A percentile compares a stretch with the other conserved stretches of the same genome.
These are phyloP conservation scores for Misopates orontium DNA, from an alignment of 257 asterid species.

Conservation along the genomic window DNA sequence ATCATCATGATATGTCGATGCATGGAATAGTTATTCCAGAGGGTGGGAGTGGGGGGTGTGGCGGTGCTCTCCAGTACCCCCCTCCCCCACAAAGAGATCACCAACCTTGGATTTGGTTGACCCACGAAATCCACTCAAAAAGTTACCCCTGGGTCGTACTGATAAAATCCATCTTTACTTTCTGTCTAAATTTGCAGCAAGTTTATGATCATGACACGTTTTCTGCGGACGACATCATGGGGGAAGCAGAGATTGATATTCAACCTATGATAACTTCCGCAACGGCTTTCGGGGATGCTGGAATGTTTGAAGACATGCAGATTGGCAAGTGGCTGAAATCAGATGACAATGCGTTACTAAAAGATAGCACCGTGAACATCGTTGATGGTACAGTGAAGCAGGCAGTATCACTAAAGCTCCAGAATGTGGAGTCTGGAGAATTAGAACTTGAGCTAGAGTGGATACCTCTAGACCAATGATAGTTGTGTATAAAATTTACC, in stretches of 20 bases:
- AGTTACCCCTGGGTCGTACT: no score
- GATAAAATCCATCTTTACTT: not conserved
- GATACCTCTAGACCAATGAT: slow-evolving; percentile 67
- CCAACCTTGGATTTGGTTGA: no score
- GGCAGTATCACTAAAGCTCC: slow-evolving; percentile 67
- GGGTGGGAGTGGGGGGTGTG: no score
- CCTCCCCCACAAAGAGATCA: no score
- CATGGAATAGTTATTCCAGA: no score
- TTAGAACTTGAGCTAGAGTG: slow-evolving; percentile 83
- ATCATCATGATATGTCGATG: no score
- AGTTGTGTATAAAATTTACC: not conserved
- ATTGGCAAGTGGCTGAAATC: slow-evolving; percentile 95
- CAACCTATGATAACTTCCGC: slow-evolving; percentile 97
- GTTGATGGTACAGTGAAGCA: slow-evolving; percentile 90
- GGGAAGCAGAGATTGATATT: slow-evolving; percentile 92
- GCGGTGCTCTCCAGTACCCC: no score
- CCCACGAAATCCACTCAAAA: no score
- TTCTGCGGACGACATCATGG: slow-evolving; percentile 96
- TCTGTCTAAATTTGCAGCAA: slow-evolving; percentile 45
- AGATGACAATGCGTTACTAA: slow-evolving; percentile 66
- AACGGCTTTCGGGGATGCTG: slow-evolving; percentile 78
- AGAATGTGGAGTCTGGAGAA: slow-evolving; percentile 94
- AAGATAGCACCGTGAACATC: slow-evolving; percentile 90
- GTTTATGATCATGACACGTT: slow-evolving; percentile 88
- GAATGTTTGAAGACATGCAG: slow-evolving; percentile 83